Evolutionary conservation across 768 basidiomycete species (phyloP).

Genomic region (Mycena galericulata): DNA sequence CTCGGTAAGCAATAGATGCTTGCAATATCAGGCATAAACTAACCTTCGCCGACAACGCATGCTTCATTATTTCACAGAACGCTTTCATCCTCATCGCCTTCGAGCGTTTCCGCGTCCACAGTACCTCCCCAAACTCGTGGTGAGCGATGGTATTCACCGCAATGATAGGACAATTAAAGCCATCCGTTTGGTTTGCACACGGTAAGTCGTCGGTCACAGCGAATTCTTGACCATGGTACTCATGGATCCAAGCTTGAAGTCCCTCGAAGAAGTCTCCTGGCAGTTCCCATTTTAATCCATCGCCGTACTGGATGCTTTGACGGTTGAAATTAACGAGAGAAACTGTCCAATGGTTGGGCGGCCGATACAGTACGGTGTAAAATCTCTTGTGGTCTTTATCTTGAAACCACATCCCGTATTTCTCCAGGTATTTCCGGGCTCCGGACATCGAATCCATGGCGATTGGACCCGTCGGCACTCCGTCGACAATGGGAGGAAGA

Average conservation of each 20-base stretch:
- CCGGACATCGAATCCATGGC: neutral
- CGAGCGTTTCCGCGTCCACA: too few species aligned
- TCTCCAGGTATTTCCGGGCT: neutral
- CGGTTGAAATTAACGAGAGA: neutral
- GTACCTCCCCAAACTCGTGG: too few species aligned
- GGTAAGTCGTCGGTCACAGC: conserved; percentile 9
- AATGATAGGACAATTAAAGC: too few species aligned
- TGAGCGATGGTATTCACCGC: too few species aligned
- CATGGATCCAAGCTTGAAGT: neutral
- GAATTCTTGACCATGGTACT: neutral
- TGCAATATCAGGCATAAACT: too few species aligned
- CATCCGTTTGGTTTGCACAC: too few species aligned
- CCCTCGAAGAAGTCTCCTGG: conserved; percentile 5
- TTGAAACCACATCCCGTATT: conserved; percentile 8
- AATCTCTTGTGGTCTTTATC: neutral
- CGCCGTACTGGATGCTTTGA: conserved; percentile 19
- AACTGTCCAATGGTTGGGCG: conserved; percentile 22
- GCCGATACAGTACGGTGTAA: conserved; percentile 1
- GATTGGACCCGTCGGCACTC: too few species aligned
- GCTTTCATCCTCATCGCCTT: too few species aligned
- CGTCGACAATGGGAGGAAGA: neutral
- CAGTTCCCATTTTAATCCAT: neutral
- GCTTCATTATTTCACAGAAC: too few species aligned
- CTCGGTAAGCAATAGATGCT: too few species aligned
- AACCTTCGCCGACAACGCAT: too few species aligned